phyloP scores from a whole-genome alignment of 2,329 filamentous ascomycete genomes.

The Aspergillus puulaauensis region DNA sequence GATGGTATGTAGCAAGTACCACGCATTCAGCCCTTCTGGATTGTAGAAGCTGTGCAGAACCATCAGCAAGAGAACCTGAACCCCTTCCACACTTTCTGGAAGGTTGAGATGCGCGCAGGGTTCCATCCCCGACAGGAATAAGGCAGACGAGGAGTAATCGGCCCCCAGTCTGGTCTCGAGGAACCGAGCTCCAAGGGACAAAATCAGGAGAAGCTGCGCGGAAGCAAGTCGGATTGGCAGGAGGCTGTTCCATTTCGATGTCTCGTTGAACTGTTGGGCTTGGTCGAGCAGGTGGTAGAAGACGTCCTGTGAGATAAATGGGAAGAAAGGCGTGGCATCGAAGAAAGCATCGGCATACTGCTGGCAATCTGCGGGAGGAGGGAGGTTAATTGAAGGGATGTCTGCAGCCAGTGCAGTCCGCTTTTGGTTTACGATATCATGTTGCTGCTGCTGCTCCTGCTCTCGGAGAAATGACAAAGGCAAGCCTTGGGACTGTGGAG shows the following conservation, averaged over 20 bases:
- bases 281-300: not conserved
- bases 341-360: not conserved
- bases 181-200: not conserved
- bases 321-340: not conserved
- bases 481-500: constrained; percentile 3
- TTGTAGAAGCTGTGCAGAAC: constrained; percentile 7
- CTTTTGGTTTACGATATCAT: no score
- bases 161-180: not conserved
- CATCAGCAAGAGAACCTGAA: constrained; percentile 1
- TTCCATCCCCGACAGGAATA: not conserved
- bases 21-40: constrained; percentile 5
- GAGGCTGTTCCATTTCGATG: not conserved
- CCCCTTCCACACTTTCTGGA: constrained; percentile 4
- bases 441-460: not conserved
- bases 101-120: not conserved
- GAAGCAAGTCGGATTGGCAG: not conserved
- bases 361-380: not conserved
- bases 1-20: constrained; percentile 8
- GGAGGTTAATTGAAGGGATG: not conserved
- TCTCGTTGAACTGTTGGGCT: not conserved
- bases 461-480: not conserved
- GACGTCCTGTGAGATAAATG: not conserved
- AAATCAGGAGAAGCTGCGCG: not conserved
- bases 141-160: not conserved
- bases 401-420: not conserved